Percentiles rank a stretch among this genome's conserved stretches.
phyloP scores from a whole-genome alignment of 129 eudicot species.

The Artemisia annua region DNA sequence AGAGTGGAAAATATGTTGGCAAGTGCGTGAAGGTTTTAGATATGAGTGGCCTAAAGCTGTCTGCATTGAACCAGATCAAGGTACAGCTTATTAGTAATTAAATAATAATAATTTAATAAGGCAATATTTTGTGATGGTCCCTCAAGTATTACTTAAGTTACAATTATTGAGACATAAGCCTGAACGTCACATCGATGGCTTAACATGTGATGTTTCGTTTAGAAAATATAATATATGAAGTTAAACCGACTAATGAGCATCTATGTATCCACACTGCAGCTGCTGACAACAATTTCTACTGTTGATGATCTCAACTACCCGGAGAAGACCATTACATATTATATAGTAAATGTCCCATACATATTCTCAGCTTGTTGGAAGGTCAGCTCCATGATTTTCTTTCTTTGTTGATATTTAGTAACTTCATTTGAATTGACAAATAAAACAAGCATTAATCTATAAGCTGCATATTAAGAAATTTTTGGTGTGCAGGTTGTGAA shows the following conservation, averaged over 20 bases:
- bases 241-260: background rate
- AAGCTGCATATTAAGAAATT: background rate
- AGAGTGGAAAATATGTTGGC: conserved; percentile 53
- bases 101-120: background rate
- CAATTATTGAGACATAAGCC: background rate
- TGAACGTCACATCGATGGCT: background rate
- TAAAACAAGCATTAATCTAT: background rate
- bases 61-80: conserved; percentile 69
- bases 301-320: conserved; percentile 82
- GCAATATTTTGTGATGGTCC: background rate
- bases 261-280: conserved; percentile 38
- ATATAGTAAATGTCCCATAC: conserved; percentile 69
- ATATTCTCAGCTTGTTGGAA: conserved; percentile 87
- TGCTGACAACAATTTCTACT: conserved; percentile 59
- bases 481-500: conserved; percentile 58
- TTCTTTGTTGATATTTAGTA: background rate
- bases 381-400: conserved; percentile 34
- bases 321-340: conserved; percentile 64
- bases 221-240: background rate
- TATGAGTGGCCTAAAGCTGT: conserved; percentile 76
- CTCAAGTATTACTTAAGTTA: conserved; percentile 3
- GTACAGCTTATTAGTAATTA: conserved; percentile 22
- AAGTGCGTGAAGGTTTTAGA: conserved; percentile 70
- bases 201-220: background rate
- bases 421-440: background rate